These are phyloP conservation scores for Babesia sp. DNA, from an alignment of 169 alveolate species.

Conservation along the genomic window DNA sequence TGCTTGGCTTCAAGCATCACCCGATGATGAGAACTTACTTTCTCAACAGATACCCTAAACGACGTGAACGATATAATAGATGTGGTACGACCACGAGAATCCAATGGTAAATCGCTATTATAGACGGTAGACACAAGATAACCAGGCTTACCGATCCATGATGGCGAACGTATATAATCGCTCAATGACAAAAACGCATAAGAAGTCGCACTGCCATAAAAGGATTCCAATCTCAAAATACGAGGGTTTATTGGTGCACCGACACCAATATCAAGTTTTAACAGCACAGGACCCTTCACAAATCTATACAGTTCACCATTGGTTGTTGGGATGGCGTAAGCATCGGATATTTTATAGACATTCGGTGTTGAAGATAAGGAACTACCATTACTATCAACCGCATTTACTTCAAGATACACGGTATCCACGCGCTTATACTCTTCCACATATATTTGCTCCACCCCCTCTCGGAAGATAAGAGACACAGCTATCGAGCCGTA, in stretches of 20 bases:
- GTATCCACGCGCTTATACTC: neutral
- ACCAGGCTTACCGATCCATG: neutral
- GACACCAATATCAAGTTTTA: neutral
- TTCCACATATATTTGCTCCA: neutral
- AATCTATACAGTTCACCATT: neutral
- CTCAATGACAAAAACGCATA: neutral
- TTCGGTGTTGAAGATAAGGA: neutral
- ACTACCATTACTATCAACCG: neutral
- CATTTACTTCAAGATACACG: neutral
- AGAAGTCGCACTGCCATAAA: neutral
- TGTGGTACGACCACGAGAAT: neutral
- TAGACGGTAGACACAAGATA: neutral
- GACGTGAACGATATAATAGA: neutral
- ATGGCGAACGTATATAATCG: neutral
- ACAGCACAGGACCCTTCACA: neutral
- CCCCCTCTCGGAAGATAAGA: neutral
- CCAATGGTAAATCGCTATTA: neutral
- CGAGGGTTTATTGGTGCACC: neutral
- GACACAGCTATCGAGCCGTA: constrained; percentile 12
- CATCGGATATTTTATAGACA: neutral
- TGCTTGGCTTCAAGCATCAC: neutral
- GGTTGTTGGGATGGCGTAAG: neutral
- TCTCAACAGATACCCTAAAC: neutral
- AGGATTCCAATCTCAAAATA: neutral
- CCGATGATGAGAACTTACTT: neutral